Evolutionary conservation across 176 grass and related monocot genomes (phyloP).

Genomic region (Thinopyrum elongatum): DNA sequence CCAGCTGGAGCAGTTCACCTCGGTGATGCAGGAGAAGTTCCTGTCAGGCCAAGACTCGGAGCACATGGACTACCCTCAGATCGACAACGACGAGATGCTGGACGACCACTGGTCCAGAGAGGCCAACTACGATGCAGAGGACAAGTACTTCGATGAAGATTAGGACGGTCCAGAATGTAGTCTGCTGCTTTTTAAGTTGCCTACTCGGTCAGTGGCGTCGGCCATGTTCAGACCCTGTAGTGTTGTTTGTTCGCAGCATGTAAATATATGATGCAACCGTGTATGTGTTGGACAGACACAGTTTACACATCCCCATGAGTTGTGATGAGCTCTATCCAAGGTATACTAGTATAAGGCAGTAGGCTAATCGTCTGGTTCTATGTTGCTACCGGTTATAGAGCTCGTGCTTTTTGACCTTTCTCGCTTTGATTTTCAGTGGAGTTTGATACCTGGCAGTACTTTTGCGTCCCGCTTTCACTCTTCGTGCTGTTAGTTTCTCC

Average conservation of each 20-base stretch:
- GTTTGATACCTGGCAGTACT: too few species aligned
- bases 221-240: not conserved
- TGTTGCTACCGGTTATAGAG: too few species aligned
- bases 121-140: constrained; percentile 79
- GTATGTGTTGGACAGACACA: not conserved
- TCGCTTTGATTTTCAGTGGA: too few species aligned
- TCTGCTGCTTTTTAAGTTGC: not conserved
- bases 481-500: too few species aligned
- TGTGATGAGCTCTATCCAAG: not conserved
- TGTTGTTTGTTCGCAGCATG: not conserved
- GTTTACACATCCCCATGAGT: not conserved
- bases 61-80: constrained; percentile 68
- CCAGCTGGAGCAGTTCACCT: constrained; percentile 79
- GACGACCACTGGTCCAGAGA: constrained; percentile 88
- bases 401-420: too few species aligned
- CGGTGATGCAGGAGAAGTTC: constrained; percentile 89
- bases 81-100: constrained; percentile 79
- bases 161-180: not conserved
- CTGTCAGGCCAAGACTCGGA: constrained; percentile 62
- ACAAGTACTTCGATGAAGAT: constrained; percentile 86
- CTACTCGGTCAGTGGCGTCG: not conserved
- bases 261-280: not conserved
- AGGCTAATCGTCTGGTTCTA: too few species aligned
- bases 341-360: too few species aligned
- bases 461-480: too few species aligned